Conservation (phyloP, 345 rosid species). For the Odontarrhena argentea region DNA sequence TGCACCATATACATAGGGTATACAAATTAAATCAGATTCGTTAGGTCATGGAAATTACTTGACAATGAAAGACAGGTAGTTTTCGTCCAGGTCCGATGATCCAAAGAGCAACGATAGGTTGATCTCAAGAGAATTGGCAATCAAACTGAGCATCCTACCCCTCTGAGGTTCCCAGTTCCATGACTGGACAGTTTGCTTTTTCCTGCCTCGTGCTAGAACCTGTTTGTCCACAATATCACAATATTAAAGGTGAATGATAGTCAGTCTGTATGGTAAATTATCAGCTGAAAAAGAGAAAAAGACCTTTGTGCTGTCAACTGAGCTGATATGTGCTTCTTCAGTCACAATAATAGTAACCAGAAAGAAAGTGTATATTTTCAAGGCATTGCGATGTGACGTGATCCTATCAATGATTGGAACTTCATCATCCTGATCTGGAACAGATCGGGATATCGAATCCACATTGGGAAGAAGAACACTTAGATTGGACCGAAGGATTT, state of each 20-base stretch:
- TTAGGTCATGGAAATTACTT: conserved; percentile 53
- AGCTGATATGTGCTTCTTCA: conserved; percentile 56
- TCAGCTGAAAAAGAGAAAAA: conserved; percentile 7
- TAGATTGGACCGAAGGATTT: conserved; percentile 85
- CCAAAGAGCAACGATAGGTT: conserved; percentile 90
- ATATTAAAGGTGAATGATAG: neutral
- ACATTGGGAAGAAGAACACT: conserved; percentile 94
- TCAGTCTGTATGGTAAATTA: neutral
- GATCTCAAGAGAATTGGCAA: conserved; percentile 91
- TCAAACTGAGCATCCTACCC: conserved; percentile 76
- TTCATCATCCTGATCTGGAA: conserved; percentile 57
- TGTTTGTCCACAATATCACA: conserved; percentile 44
- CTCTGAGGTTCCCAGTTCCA: conserved; percentile 95
- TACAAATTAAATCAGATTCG: conserved; percentile 17
- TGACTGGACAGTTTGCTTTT: conserved; percentile 60
- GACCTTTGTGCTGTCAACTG: conserved; percentile 64
- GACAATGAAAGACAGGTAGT: conserved; percentile 78
- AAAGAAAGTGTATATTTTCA: conserved; percentile 85
- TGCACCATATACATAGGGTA: conserved; percentile 16
- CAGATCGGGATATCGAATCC: conserved; percentile 68
- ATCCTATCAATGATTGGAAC: conserved; percentile 58
- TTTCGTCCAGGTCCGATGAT: conserved; percentile 79
- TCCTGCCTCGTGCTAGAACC: conserved; percentile 61
- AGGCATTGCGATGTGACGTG: conserved; percentile 82
- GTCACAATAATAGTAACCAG: conserved; percentile 60